Conservation (phyloP, 2,329 filamentous ascomycete species). For the Fusarium sp. region DNA sequence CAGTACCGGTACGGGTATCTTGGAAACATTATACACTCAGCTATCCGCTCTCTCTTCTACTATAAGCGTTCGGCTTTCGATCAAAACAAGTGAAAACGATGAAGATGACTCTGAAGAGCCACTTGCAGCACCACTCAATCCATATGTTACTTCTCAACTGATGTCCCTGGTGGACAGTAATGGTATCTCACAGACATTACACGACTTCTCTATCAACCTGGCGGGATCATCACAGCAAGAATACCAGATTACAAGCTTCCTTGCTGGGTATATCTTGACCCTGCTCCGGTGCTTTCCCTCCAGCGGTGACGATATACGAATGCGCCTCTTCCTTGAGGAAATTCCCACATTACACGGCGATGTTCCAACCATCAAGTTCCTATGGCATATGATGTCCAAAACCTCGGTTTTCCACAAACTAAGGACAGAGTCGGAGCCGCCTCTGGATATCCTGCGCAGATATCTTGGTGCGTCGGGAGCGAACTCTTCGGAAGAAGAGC, state of each 20-base stretch:
- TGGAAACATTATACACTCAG: slow-evolving; percentile 65
- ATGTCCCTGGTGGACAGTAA: slow-evolving; percentile 78
- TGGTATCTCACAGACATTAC: slow-evolving; percentile 68
- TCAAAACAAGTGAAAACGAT: slow-evolving; percentile 33
- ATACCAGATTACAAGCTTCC: slow-evolving; percentile 65
- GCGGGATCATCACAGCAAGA: slow-evolving; percentile 47
- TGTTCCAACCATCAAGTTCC: slow-evolving; percentile 70
- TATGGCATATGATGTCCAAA: slow-evolving; percentile 74
- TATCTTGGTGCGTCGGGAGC: slow-evolving; percentile 49
- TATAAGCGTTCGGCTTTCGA: slow-evolving; percentile 59
- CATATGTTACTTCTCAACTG: slow-evolving; percentile 74
- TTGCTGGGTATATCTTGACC: slow-evolving; percentile 88
- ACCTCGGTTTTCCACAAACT: slow-evolving; percentile 55
- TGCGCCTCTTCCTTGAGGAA: slow-evolving; percentile 82
- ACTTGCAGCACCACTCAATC: slow-evolving; percentile 52
- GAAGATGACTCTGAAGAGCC: slow-evolving; percentile 35
- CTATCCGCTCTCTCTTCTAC: slow-evolving; percentile 63
- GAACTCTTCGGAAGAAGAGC: slow-evolving; percentile 46
- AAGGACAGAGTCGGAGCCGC: slow-evolving; percentile 45
- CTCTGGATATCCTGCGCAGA: slow-evolving; percentile 46
- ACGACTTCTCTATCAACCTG: slow-evolving; percentile 50
- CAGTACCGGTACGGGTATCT: slow-evolving; percentile 54
- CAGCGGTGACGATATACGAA: slow-evolving; percentile 87
- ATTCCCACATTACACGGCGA: slow-evolving; percentile 63
- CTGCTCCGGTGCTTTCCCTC: slow-evolving; percentile 86